Evolutionary conservation across 306 rosid species (phyloP).

Genomic region (Cicer pinnatifidum): DNA sequence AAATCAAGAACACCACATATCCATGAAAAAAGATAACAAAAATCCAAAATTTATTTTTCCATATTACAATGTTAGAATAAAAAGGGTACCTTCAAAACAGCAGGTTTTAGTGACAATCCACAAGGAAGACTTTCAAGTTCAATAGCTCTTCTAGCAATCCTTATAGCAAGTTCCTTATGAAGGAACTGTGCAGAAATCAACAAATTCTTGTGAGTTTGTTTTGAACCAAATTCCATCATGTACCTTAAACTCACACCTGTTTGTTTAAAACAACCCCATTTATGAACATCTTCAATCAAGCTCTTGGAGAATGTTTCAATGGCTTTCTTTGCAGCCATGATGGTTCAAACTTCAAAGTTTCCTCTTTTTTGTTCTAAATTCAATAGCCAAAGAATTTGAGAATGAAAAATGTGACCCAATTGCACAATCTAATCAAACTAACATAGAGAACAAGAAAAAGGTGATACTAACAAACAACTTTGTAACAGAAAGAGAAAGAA

Average conservation of each 20-base stretch:
- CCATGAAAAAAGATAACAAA: not conserved
- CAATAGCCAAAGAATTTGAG: too few species aligned
- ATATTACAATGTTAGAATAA: not conserved
- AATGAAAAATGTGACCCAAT: not conserved
- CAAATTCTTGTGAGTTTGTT: conserved; percentile 57
- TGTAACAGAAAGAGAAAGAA: not conserved
- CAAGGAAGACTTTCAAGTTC: conserved; percentile 83
- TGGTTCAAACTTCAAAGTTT: too few species aligned
- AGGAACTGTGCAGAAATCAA: conserved; percentile 81
- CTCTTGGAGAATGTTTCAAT: conserved; percentile 65
- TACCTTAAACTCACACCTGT: conserved; percentile 82
- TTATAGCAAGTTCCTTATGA: conserved; percentile 81
- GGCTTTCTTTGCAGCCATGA: conserved; percentile 75
- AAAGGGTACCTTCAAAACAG: conserved; percentile 63
- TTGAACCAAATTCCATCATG: conserved; percentile 89
- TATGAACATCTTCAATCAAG: conserved; percentile 71
- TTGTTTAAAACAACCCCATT: conserved; percentile 83
- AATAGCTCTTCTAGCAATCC: conserved; percentile 80
- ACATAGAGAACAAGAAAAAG: not conserved
- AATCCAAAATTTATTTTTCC: conserved; percentile 3
- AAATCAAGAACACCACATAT: not conserved
- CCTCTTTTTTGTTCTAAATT: not conserved
- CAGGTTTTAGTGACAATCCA: conserved; percentile 75
- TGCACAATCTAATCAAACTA: not conserved
- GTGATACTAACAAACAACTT: not conserved